Evolutionary conservation across 345 rosid genomes (phyloP).

Genomic region (Eucalyptus cloeziana): DNA sequence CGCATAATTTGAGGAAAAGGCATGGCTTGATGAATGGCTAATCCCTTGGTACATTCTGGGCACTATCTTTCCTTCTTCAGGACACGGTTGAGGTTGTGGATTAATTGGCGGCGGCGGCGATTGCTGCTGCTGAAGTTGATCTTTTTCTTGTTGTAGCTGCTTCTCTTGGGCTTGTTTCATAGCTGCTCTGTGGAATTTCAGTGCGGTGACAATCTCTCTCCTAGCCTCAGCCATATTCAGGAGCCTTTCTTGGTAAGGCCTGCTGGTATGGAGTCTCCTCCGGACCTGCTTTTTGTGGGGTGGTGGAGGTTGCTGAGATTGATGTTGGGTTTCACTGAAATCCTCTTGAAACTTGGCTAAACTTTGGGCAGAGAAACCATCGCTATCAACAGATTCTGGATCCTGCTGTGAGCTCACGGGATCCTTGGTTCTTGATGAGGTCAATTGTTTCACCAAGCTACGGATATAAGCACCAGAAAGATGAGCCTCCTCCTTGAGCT

Average conservation of each 20-base stretch:
- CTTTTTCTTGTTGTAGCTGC: slow-evolving; percentile 16
- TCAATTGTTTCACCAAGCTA: slow-evolving; percentile 59
- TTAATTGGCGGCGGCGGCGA: neutral
- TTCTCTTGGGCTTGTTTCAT: slow-evolving; percentile 74
- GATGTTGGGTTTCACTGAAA: neutral
- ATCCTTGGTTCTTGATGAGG: slow-evolving; percentile 48
- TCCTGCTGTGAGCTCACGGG: slow-evolving; percentile 22
- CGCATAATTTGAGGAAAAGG: neutral
- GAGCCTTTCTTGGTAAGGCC: slow-evolving; percentile 94
- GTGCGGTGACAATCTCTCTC: slow-evolving; percentile 89
- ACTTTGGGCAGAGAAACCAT: slow-evolving; percentile 12
- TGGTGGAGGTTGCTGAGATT: slow-evolving; percentile 26
- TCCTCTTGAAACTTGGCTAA: neutral
- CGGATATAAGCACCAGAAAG: slow-evolving; percentile 70
- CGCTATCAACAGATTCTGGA: slow-evolving; percentile 6
- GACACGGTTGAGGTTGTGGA: slow-evolving; percentile 5
- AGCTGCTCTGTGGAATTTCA: slow-evolving; percentile 85
- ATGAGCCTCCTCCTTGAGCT: slow-evolving; percentile 23
- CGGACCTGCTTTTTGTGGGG: slow-evolving; percentile 84
- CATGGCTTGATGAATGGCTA: slow-evolving; percentile 21
- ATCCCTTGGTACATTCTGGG: slow-evolving; percentile 39
- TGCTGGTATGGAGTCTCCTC: slow-evolving; percentile 87
- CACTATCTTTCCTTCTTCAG: slow-evolving; percentile 31
- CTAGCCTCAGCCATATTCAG: slow-evolving; percentile 99
- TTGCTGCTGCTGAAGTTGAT: neutral